Conservation (phyloP, 139 green algal species). For the Haematococcus lacustris region DNA sequence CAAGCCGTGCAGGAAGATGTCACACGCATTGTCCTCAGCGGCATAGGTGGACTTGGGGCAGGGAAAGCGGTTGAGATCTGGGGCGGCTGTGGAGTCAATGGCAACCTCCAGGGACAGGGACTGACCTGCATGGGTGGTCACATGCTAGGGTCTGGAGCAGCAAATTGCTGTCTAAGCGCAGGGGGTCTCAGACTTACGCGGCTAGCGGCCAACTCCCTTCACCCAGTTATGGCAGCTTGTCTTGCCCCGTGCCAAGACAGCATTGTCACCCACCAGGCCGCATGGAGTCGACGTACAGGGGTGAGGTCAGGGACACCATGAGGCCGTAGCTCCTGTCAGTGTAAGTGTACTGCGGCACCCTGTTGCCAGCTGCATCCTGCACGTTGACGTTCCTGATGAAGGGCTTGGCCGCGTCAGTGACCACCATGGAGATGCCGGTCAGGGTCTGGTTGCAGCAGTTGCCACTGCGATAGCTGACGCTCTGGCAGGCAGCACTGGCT, state of each 20-base stretch:
- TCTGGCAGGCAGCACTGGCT: not conserved
- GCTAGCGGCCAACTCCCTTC: too few relatives aligned
- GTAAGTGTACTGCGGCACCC: not conserved
- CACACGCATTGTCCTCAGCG: conserved; percentile 10
- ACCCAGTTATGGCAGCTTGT: not conserved
- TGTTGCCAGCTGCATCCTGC: not conserved
- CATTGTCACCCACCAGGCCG: not conserved
- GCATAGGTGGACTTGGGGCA: conserved; percentile 21
- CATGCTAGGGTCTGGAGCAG: too few relatives aligned
- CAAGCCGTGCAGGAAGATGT: conserved; percentile 24
- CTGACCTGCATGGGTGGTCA: too few relatives aligned
- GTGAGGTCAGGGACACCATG: conserved; percentile 9
- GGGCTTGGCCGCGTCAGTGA: not conserved
- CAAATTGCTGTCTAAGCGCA: too few relatives aligned
- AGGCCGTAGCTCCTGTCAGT: conserved; percentile 10
- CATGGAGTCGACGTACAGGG: conserved; percentile 4
- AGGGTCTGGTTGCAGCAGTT: conserved; percentile 35
- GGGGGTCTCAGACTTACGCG: too few relatives aligned
- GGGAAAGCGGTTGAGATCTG: conserved; percentile 15
- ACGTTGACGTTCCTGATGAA: conserved; percentile 1
- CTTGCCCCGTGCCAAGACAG: not conserved
- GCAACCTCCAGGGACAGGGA: conserved; percentile 5
- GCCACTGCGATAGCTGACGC: conserved; percentile 24
- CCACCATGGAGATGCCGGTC: conserved; percentile 13
- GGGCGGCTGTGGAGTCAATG: not conserved